A percentile compares a stretch with the other conserved stretches of the same genome.
Conservation (phyloP, 2,329 filamentous ascomycete genomes). For the Neocucurbitaria cava region DNA sequence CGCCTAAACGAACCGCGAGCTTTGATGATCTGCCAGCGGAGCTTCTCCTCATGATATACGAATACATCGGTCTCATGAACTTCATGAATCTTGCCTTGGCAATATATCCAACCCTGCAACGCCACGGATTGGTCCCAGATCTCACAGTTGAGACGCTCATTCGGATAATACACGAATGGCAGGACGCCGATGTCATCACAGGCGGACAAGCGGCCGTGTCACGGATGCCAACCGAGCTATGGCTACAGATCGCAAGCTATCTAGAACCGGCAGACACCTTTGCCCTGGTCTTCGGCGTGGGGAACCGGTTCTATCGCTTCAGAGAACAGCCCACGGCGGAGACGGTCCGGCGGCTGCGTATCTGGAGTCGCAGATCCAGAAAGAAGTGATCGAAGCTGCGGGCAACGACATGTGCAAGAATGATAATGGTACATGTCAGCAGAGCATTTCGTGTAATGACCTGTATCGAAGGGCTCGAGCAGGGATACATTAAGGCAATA, state of each 20-base stretch:
- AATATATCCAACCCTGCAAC: slow-evolving; percentile 53
- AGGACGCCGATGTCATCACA: neutral
- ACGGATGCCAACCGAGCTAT: slow-evolving; percentile 51
- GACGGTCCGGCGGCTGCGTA: slow-evolving; percentile 15
- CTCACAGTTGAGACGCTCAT: slow-evolving; percentile 33
- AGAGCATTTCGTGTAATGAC: neutral
- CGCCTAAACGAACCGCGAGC: slow-evolving; percentile 11
- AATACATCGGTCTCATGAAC: slow-evolving; percentile 48
- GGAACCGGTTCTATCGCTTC: slow-evolving; percentile 22
- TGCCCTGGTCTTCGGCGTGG: slow-evolving; percentile 45
- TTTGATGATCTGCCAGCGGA: slow-evolving; percentile 56
- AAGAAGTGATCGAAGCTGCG: neutral
- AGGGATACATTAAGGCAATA: neutral
- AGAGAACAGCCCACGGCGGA: slow-evolving; percentile 16
- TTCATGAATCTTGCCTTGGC: slow-evolving; percentile 57
- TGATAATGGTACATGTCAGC: neutral
- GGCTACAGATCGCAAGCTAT: slow-evolving; percentile 48
- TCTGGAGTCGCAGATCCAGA: slow-evolving; percentile 24
- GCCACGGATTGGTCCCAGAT: slow-evolving; percentile 42
- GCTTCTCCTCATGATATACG: slow-evolving; percentile 55
- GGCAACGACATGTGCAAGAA: slow-evolving; percentile 1
- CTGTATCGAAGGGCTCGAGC: slow-evolving; percentile 2
- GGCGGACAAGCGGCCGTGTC: slow-evolving; percentile 7
- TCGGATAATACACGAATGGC: slow-evolving; percentile 27
- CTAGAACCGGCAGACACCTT: slow-evolving; percentile 48